A percentile compares a stretch with the other conserved stretches of the same genome.
Evolutionary conservation across 352 stramenopile genomes (phyloP).

Genomic region (Pythium plurisporium): DNA sequence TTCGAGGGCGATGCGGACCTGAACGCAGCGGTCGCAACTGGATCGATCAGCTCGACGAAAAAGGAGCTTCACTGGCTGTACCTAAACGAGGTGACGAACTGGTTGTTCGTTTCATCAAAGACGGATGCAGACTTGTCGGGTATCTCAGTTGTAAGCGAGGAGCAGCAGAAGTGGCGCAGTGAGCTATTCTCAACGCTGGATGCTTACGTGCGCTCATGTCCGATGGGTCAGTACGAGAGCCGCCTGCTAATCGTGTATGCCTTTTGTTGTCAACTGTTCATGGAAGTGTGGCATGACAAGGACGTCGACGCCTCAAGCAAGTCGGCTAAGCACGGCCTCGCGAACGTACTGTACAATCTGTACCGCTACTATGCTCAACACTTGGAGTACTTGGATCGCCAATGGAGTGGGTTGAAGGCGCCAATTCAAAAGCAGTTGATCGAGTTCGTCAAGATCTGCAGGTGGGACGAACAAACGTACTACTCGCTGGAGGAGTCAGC

Average conservation of each 20-base stretch:
- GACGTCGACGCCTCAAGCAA: conserved; percentile 1
- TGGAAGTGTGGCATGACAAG: conserved; percentile 51
- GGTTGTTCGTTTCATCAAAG: conserved; percentile 48
- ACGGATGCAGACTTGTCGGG: not conserved
- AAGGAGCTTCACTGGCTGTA: conserved; percentile 51
- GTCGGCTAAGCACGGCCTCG: conserved; percentile 49
- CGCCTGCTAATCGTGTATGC: conserved; percentile 88
- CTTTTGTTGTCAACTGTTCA: conserved; percentile 82
- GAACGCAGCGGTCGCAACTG: not conserved
- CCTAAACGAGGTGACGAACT: conserved; percentile 52
- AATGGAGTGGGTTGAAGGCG: conserved; percentile 83
- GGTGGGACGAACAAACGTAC: conserved; percentile 99
- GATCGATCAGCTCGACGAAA: conserved; percentile 1
- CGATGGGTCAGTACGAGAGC: conserved; percentile 90
- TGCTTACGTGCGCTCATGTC: conserved; percentile 85
- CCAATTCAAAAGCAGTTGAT: conserved; percentile 97
- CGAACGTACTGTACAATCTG: conserved; percentile 90
- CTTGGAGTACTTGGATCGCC: conserved; percentile 65
- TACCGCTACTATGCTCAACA: conserved; percentile 96
- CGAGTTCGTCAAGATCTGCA: conserved; percentile 97
- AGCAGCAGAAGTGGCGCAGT: conserved; percentile 65
- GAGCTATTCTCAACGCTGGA: conserved; percentile 89
- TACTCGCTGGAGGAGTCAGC: conserved; percentile 97
- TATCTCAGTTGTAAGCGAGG: conserved; percentile 10
- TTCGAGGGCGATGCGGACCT: conserved; percentile 44